Evolutionary conservation across 495 filamentous ascomycete genomes (phyloP), one percentile per base, ranked within the genome.

Genomic region (Xylaria nigripes): DNA sequence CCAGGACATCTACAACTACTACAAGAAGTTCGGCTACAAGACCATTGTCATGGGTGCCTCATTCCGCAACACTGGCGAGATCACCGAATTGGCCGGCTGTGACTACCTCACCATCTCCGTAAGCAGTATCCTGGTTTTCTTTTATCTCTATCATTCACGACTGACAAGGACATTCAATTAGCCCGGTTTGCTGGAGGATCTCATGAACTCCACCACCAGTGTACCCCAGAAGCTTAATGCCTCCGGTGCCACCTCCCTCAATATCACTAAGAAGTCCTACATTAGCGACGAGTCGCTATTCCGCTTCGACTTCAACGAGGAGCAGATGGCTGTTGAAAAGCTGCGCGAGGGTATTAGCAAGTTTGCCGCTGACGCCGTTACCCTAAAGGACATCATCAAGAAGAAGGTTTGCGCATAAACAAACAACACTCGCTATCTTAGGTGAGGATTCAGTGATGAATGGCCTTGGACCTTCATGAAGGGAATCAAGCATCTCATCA

Each of bases 271-370:
- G 88, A 87, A 86, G 79, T 76, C 73, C 47, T 99, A 97, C 83
- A 82, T 99, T 70, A 78, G 87, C 68, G 76, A 93, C 69, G 94
- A 99, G 79, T 59, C 91, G 45, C 64, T 73, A 29, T 99, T 96
- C 90, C 91, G 93, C 69, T 99, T 95, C 81, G 86, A 91, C 74
- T 94, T 99, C 84, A 99, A 99, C 79, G 93, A 97, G 79, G 89
- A 99, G 69, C 81, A 89, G 56, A 99, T 99, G 93, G 93, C 88
- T 50, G 89, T 94, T 56, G 91, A 96, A 83, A 99, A 99, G 85
- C 82, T 99, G 57, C 84, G 89, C 43, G 91, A 97, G 76, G 93
- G 93, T 77, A 99, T 99, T 80, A 92, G 87, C 76, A 95, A 94
- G 74, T 99, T 99, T 70, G 91, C 94, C 29, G 94, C 92, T 55